Evolutionary conservation across 1,139 yeast species (phyloP).

Genomic region (Candida freyschussii): DNA sequence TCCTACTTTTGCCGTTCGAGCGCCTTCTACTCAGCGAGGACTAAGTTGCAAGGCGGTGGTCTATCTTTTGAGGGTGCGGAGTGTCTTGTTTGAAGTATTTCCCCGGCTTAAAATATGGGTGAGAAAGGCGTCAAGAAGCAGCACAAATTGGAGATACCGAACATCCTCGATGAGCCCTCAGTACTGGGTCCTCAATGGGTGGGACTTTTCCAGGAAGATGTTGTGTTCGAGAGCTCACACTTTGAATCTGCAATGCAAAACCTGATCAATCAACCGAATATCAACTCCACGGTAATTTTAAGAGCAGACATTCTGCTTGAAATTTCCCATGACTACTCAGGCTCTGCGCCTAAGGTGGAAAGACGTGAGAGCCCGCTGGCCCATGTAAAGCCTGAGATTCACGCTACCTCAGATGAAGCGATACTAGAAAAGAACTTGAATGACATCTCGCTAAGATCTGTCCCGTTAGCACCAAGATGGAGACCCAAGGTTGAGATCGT

Average conservation of each 20-base stretch:
- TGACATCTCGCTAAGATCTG: constrained; percentile 48
- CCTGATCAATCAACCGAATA: constrained; percentile 79
- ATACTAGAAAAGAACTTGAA: constrained; percentile 43
- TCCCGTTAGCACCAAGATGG: constrained; percentile 38
- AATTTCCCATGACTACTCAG: constrained; percentile 35
- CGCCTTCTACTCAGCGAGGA: too few species aligned
- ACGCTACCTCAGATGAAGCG: constrained; percentile 27
- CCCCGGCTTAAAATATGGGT: too few species aligned
- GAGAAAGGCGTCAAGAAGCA: constrained; percentile 11
- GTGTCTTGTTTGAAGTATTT: too few species aligned
- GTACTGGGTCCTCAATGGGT: constrained; percentile 65
- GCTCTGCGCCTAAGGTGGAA: constrained; percentile 26
- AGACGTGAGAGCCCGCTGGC: constrained; percentile 32
- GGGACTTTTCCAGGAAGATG: constrained; percentile 38
- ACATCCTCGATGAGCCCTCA: constrained; percentile 15
- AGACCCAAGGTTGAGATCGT: constrained; percentile 51
- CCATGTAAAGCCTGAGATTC: constrained; percentile 29
- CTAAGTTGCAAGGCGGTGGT: too few species aligned
- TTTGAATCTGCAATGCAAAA: constrained; percentile 77
- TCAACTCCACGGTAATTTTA: constrained; percentile 85
- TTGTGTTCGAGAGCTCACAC: constrained; percentile 40
- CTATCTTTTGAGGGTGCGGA: too few species aligned
- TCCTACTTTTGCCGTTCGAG: too few species aligned
- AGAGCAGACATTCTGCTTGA: constrained; percentile 80
- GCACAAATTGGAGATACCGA: constrained; percentile 13